A percentile compares a stretch with the other conserved stretches of the same genome.
phyloP scores from a whole-genome alignment of 2,329 filamentous ascomycete species.

The Arthrobotrys musiformis region DNA sequence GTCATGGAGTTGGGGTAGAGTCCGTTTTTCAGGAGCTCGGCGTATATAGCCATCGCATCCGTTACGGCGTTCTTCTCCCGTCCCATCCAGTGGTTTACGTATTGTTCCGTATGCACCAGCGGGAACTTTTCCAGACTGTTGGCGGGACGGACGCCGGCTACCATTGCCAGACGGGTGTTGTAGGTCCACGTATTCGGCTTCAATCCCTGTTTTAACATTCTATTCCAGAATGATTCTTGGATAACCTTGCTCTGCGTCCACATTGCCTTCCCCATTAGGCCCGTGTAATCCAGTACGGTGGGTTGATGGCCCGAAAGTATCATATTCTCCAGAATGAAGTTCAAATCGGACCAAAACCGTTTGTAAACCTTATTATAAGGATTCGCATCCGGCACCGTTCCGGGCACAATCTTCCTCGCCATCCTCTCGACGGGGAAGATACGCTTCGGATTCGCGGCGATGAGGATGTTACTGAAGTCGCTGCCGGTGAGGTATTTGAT shows the following conservation, averaged over 20 bases:
- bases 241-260: conserved; percentile 23
- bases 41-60: conserved; percentile 44
- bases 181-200: conserved; percentile 55
- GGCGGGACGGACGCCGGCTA: conserved; percentile 19
- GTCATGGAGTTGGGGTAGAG: conserved; percentile 51
- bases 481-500: conserved; percentile 30
- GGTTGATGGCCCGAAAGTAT: conserved; percentile 26
- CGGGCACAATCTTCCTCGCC: conserved; percentile 33
- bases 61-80: conserved; percentile 12
- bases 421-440: conserved; percentile 34
- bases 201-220: conserved; percentile 32
- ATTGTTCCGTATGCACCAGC: conserved; percentile 21
- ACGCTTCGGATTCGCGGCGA: conserved; percentile 32
- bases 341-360: conserved; percentile 41
- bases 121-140: conserved; percentile 49
- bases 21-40: conserved; percentile 44
- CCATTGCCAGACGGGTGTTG: conserved; percentile 49
- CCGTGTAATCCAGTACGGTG: conserved; percentile 45
- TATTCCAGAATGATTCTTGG: conserved; percentile 31
- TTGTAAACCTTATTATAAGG: conserved; percentile 12
- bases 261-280: conserved; percentile 52
- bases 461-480: conserved; percentile 47
- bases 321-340: conserved; percentile 48
- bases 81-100: conserved; percentile 28
- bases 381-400: conserved; percentile 27